phyloP scores from a whole-genome alignment of 306 rosid species.

The Corylus americana region DNA sequence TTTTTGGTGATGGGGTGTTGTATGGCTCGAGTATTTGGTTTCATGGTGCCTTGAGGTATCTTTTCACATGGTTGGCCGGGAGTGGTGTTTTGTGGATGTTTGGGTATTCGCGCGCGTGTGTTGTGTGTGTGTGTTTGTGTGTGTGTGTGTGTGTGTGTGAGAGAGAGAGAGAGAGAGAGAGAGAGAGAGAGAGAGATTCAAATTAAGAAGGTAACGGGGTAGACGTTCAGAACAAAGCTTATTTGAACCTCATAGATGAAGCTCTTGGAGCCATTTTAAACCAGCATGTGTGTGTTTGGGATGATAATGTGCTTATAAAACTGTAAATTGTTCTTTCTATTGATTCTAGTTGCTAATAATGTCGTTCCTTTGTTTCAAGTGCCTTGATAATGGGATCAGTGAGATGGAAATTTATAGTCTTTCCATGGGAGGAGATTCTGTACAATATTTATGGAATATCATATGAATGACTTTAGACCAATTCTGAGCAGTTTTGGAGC shows the following conservation, averaged over 20 bases:
- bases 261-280: not conserved
- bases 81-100: no score
- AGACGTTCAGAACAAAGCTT: not conserved
- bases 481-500: conserved; percentile 19
- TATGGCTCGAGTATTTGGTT: no score
- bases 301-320: not conserved
- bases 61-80: no score
- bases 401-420: conserved; percentile 7
- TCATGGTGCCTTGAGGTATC: no score
- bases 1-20: no score
- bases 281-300: not conserved
- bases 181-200: not conserved
- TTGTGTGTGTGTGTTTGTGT: not conserved
- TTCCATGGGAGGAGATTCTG: conserved; percentile 3
- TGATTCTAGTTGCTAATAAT: not conserved
- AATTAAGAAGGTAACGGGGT: not conserved
- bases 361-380: conserved; percentile 18
- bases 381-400: conserved; percentile 15
- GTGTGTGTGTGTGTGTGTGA: not conserved
- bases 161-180: no score
- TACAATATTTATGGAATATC: not conserved
- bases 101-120: no score
- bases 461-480: conserved; percentile 12
- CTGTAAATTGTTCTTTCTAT: not conserved
- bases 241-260: not conserved